Conservation (phyloP, 768 basidiomycete species). For the Wakefieldia striispora region DNA sequence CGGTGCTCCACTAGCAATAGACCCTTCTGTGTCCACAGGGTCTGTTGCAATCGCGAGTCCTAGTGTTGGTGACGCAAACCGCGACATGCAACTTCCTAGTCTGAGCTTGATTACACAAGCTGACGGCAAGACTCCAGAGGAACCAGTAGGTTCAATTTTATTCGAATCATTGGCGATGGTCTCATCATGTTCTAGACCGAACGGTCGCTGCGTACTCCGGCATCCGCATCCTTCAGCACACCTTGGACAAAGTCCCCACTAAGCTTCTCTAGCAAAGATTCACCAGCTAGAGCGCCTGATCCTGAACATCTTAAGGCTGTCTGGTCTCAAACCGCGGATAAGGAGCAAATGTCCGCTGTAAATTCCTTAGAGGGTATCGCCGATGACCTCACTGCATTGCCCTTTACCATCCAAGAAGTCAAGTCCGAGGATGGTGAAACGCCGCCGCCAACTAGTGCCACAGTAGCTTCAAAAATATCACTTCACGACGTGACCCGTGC, state of each 20-base stretch:
- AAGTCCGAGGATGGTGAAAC: slow-evolving; percentile 86
- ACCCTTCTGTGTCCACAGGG: slow-evolving; percentile 6
- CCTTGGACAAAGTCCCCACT: slow-evolving; percentile 55
- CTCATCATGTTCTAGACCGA: slow-evolving; percentile 35
- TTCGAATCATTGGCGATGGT: background rate
- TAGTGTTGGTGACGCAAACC: slow-evolving; percentile 7
- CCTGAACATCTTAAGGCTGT: slow-evolving; percentile 84
- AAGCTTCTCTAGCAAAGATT: slow-evolving; percentile 62
- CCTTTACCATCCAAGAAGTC: slow-evolving; percentile 80
- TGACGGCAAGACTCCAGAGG: slow-evolving; percentile 53
- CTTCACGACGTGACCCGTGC: slow-evolving; percentile 80
- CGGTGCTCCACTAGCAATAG: slow-evolving; percentile 10
- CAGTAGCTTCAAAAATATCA: slow-evolving; percentile 69
- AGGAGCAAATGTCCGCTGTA: slow-evolving; percentile 59
- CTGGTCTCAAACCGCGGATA: slow-evolving; percentile 78
- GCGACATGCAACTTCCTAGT: slow-evolving; percentile 14
- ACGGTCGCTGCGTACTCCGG: slow-evolving; percentile 47
- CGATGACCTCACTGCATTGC: slow-evolving; percentile 76
- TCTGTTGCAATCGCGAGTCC: slow-evolving; percentile 6
- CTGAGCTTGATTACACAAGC: slow-evolving; percentile 28
- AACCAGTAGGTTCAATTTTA: slow-evolving; percentile 43
- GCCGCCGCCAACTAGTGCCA: slow-evolving; percentile 60
- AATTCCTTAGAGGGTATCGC: slow-evolving; percentile 85
- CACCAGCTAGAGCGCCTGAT: slow-evolving; percentile 66
- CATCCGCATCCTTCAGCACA: slow-evolving; percentile 34